Evolutionary conservation across 306 rosid species (phyloP).

Genomic region (Trifolium subterraneum): DNA sequence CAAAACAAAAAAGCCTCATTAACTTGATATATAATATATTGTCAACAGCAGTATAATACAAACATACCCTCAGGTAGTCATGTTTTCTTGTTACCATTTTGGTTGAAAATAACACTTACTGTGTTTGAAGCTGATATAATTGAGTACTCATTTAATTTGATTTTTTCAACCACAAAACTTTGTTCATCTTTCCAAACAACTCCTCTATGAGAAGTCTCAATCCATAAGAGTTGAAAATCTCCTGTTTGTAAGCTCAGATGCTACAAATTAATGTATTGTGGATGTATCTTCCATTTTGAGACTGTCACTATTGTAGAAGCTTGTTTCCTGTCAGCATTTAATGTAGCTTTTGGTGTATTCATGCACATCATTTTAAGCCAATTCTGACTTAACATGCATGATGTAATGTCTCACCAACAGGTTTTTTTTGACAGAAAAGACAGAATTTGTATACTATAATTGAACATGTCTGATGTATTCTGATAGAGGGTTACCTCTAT

Average conservation of each 20-base stretch:
- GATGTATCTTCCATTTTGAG: constrained; percentile 47
- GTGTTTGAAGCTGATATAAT: constrained; percentile 46
- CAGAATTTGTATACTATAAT: background rate
- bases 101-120: constrained; percentile 46
- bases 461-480: background rate
- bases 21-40: constrained; percentile 46
- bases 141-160: constrained; percentile 46
- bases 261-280: constrained; percentile 65
- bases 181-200: constrained; percentile 41
- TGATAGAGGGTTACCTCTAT: no score
- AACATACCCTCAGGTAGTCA: constrained; percentile 31
- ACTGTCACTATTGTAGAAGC: no score
- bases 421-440: constrained; percentile 31
- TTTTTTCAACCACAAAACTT: constrained; percentile 38
- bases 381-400: constrained; percentile 55
- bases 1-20: constrained; percentile 41
- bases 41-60: constrained; percentile 44
- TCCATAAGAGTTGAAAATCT: constrained; percentile 51
- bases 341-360: constrained; percentile 63
- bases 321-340: constrained; percentile 51
- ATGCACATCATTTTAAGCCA: constrained; percentile 50
- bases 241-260: constrained; percentile 45
- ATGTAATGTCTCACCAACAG: constrained; percentile 56
- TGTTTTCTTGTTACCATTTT: constrained; percentile 25
- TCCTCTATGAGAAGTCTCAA: constrained; percentile 56